phyloP scores from a whole-genome alignment of 345 rosid species.

The Citrus medica region DNA sequence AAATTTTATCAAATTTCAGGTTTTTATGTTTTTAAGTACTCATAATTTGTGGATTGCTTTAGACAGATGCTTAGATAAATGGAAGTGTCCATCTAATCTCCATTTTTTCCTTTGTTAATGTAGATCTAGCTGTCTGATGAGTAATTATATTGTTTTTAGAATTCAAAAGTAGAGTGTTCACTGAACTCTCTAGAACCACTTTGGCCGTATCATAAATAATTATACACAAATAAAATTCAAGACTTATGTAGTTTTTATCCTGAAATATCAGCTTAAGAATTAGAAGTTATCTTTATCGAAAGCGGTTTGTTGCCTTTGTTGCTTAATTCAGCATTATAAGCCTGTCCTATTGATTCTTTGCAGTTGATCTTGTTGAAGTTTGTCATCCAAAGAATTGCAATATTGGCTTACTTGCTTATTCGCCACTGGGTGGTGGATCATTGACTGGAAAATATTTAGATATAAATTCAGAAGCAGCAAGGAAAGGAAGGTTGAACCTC shows the following conservation, averaged over 20 bases:
- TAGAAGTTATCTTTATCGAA: not conserved
- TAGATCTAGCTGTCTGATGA: not conserved
- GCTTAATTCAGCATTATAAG: not conserved
- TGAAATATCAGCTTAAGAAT: not conserved
- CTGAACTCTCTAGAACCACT: not conserved
- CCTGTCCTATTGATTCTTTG: constrained; percentile 8
- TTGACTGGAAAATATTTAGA: constrained; percentile 75
- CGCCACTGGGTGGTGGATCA: constrained; percentile 77
- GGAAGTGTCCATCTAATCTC: not conserved
- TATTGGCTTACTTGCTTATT: constrained; percentile 79
- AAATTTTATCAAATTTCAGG: not conserved
- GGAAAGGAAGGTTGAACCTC: constrained; percentile 68
- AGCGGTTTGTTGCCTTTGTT: not conserved
- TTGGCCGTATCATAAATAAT: not conserved
- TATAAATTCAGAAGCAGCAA: constrained; percentile 56
- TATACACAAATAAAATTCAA: not conserved
- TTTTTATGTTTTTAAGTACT: not conserved
- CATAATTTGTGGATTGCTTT: not conserved
- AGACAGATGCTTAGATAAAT: not conserved
- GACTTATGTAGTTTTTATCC: not conserved
- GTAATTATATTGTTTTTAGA: not conserved
- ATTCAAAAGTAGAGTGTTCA: not conserved
- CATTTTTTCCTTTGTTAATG: not conserved
- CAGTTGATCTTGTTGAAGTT: constrained; percentile 91
- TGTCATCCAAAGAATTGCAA: constrained; percentile 87